These are phyloP conservation scores for Rubus idaeus DNA, from an alignment of 306 rosid species.

Conservation along the genomic window DNA sequence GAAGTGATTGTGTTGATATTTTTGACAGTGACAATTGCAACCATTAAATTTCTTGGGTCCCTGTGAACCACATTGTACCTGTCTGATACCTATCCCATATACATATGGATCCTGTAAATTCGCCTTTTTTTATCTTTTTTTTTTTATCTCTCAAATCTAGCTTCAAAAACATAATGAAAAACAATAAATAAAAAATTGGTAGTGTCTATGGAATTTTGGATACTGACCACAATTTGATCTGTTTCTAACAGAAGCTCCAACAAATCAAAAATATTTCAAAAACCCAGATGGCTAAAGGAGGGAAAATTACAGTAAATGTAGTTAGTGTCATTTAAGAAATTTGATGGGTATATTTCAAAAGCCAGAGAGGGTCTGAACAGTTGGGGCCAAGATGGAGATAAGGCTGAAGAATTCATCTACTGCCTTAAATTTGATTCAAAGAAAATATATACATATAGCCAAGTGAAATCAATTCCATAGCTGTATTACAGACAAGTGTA, in stretches of 20 bases:
- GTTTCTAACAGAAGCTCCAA: background rate
- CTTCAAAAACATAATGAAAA: background rate
- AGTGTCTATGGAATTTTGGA: background rate
- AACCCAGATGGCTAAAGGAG: background rate
- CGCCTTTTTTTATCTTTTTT: background rate
- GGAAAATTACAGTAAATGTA: background rate
- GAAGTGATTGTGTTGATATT: constrained; percentile 8
- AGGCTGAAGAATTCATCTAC: background rate
- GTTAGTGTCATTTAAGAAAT: background rate
- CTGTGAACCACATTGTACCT: background rate
- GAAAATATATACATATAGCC: background rate
- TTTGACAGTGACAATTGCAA: constrained; percentile 1
- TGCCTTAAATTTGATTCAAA: constrained; percentile 1
- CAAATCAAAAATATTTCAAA: background rate
- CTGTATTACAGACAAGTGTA: background rate
- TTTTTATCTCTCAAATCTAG: background rate
- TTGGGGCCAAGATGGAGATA: constrained; percentile 20
- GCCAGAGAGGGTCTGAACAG: constrained; percentile 11
- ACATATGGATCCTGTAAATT: background rate
- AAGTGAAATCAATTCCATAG: background rate
- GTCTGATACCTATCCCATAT: background rate
- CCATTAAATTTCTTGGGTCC: constrained; percentile 8
- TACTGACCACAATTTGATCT: background rate
- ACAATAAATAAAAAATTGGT: background rate
- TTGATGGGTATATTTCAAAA: background rate